These are phyloP conservation scores for Candida frijolesensis DNA, from an alignment of 1,139 yeast genomes.

Conservation along the genomic window DNA sequence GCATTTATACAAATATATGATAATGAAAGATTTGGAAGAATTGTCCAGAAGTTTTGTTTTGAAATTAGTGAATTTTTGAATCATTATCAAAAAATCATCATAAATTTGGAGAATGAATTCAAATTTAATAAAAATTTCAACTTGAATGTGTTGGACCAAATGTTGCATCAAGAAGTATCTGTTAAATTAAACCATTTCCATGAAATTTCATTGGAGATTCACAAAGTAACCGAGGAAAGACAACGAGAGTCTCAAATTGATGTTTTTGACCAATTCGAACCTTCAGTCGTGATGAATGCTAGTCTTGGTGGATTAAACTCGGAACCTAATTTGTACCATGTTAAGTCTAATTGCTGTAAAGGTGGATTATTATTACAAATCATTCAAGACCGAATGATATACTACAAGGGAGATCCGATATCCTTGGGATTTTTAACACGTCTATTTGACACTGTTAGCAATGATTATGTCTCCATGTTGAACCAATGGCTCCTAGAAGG, in stretches of 20 bases:
- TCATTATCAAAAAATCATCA: slow-evolving; percentile 49
- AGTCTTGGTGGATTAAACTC: slow-evolving; percentile 4
- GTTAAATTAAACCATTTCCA: slow-evolving; percentile 54
- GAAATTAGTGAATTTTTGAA: slow-evolving; percentile 54
- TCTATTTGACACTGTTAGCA: slow-evolving; percentile 62
- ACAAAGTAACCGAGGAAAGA: slow-evolving; percentile 35
- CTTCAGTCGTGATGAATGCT: slow-evolving; percentile 42
- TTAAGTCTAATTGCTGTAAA: slow-evolving; percentile 55
- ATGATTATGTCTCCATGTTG: slow-evolving; percentile 67
- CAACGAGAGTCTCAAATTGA: slow-evolving; percentile 3
- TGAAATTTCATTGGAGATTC: slow-evolving; percentile 51
- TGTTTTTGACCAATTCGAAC: slow-evolving; percentile 26
- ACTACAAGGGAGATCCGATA: slow-evolving; percentile 66
- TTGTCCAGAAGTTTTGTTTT: slow-evolving; percentile 72
- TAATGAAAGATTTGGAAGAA: slow-evolving; percentile 60
- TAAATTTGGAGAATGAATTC: slow-evolving; percentile 57
- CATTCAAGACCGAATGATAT: slow-evolving; percentile 58
- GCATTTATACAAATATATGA: slow-evolving; percentile 62
- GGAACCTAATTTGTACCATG: slow-evolving; percentile 22
- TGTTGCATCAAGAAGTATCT: slow-evolving; percentile 32
- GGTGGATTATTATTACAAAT: slow-evolving; percentile 69
- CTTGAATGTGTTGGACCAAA: slow-evolving; percentile 35
- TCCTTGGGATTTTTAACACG: slow-evolving; percentile 53
- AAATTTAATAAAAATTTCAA: slow-evolving; percentile 41
- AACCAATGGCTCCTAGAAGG: slow-evolving; percentile 82